These are phyloP conservation scores for Solanum piurae DNA, from an alignment of 257 asterid genomes.

Conservation along the genomic window DNA sequence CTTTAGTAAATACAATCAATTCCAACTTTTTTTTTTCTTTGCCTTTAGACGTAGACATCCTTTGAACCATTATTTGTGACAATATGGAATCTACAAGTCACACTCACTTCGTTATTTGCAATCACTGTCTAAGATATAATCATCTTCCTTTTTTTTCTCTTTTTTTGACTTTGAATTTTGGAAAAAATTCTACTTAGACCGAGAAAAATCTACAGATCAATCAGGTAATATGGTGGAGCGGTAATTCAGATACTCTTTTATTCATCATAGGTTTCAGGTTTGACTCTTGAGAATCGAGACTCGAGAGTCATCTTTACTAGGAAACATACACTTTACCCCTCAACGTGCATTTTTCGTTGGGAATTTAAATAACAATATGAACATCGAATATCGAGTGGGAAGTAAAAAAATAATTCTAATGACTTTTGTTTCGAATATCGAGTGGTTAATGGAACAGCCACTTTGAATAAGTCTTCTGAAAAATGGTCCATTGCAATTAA, in stretches of 20 bases:
- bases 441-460: neutral
- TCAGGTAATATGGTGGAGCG: neutral
- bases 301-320: neutral
- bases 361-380: neutral
- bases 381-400: neutral
- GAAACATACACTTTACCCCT: too few species aligned
- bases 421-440: neutral
- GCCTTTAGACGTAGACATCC: neutral
- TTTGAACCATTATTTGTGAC: neutral
- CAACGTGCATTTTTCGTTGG: too few species aligned
- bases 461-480: neutral
- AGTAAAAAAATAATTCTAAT: neutral
- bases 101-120: neutral
- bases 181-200: neutral
- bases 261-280: neutral
- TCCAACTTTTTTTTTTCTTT: neutral
- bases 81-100: neutral
- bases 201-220: neutral
- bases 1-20: neutral
- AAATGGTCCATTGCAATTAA: neutral
- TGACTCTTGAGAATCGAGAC: too few species aligned
- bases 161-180: neutral
- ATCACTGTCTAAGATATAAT: neutral
- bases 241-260: neutral
- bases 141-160: neutral